Conservation (phyloP, 306 rosid genomes). For the Cucurbita moschata region DNA sequence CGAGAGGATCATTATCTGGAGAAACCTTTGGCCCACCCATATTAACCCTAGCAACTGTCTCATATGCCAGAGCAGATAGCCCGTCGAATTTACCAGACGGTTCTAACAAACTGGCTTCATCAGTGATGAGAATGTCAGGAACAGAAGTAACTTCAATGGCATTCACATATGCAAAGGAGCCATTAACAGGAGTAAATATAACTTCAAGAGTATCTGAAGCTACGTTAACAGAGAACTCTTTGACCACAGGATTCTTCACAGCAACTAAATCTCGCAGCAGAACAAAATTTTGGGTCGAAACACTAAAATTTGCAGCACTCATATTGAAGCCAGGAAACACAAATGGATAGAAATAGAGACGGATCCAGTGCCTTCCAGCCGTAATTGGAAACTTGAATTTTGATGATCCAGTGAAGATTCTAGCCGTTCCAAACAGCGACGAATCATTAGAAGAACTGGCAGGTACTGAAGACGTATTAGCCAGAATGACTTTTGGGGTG, state of each 20-base stretch:
- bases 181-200: conserved; percentile 31
- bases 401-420: conserved; percentile 52
- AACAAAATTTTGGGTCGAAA: conserved; percentile 27
- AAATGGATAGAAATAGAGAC: conserved; percentile 69
- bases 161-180: conserved; percentile 54
- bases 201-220: conserved; percentile 38
- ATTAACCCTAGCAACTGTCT: conserved; percentile 76
- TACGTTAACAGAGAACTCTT: conserved; percentile 50
- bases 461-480: conserved; percentile 23
- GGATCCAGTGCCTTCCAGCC: conserved; percentile 82
- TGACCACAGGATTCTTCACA: conserved; percentile 21
- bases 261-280: conserved; percentile 49
- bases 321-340: conserved; percentile 22
- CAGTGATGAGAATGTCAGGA: conserved; percentile 43
- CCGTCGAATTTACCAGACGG: conserved; percentile 23
- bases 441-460: conserved; percentile 24
- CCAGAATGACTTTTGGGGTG: conserved; percentile 44
- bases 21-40: conserved; percentile 81
- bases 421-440: conserved; percentile 48
- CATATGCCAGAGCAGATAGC: conserved; percentile 33
- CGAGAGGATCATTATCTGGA: conserved; percentile 39
- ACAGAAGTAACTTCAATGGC: conserved; percentile 74
- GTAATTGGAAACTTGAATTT: conserved; percentile 44
- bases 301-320: conserved; percentile 42
- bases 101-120: conserved; percentile 18